Conservation (phyloP, 805 yeast genomes). For the Groenewaldozyma tartarivorans region DNA sequence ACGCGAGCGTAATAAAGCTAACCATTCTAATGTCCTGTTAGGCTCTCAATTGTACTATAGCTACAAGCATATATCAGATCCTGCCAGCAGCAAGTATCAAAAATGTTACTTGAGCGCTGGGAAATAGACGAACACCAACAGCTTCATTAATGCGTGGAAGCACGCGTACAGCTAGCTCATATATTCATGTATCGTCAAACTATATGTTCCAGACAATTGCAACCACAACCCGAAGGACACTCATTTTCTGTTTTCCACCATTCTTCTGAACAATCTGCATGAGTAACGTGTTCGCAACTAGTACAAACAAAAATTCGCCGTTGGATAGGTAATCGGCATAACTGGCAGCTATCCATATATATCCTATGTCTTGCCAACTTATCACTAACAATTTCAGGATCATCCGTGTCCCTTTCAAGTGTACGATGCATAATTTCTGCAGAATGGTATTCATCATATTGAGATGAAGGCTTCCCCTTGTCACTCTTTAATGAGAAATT, state of each 20-base stretch:
- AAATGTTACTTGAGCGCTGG: too few species aligned
- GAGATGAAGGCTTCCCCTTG: conserved; percentile 5
- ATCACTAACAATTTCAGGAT: conserved; percentile 12
- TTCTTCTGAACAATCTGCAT: conserved; percentile 62
- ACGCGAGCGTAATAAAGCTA: too few species aligned
- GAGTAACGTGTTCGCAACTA: conserved; percentile 70
- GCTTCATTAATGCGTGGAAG: too few species aligned
- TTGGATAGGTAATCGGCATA: conserved; percentile 52
- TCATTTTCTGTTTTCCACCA: conserved; percentile 68
- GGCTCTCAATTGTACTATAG: too few species aligned
- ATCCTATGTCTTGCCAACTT: conserved; percentile 7
- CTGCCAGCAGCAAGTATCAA: too few species aligned
- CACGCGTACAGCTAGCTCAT: not conserved
- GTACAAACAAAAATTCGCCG: conserved; percentile 60
- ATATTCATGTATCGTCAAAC: not conserved
- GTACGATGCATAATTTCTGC: conserved; percentile 13
- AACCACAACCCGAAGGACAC: conserved; percentile 85
- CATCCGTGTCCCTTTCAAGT: conserved; percentile 4
- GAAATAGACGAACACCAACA: too few species aligned
- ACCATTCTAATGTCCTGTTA: too few species aligned
- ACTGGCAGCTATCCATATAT: conserved; percentile 42
- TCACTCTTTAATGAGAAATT: conserved; percentile 29
- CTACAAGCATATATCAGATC: too few species aligned
- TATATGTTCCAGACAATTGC: conserved; percentile 43
- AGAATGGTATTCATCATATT: conserved; percentile 19